Conservation (phyloP, 139 green algal genomes). For the Deuterostichococcus epilithicus region DNA sequence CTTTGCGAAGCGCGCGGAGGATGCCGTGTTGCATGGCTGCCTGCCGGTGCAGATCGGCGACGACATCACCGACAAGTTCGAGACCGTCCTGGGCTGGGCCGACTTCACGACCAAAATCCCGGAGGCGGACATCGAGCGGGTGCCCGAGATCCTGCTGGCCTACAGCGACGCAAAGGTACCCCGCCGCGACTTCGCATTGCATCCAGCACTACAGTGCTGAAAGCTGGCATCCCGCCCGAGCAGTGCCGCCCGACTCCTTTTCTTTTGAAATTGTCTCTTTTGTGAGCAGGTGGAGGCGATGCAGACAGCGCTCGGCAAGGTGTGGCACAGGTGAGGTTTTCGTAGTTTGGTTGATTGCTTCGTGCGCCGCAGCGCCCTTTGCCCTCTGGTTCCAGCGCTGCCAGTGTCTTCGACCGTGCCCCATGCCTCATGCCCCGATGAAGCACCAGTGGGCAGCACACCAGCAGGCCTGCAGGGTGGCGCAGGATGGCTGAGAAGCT, state of each 20-base stretch:
- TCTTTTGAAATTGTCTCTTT: too few relatives aligned
- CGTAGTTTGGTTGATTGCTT: too few relatives aligned
- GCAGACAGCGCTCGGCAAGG: background rate
- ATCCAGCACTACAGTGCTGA: slow-evolving; percentile 11
- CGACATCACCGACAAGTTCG: slow-evolving; percentile 26
- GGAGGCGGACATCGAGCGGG: slow-evolving; percentile 23
- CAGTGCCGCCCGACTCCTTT: too few relatives aligned
- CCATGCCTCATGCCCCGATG: too few relatives aligned
- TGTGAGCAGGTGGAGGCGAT: background rate
- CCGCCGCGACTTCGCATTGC: slow-evolving; percentile 40
- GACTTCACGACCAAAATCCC: slow-evolving; percentile 23
- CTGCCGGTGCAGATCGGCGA: slow-evolving; percentile 61
- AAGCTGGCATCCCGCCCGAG: too few relatives aligned
- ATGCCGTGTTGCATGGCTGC: slow-evolving; percentile 67
- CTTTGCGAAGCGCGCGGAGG: slow-evolving; percentile 51
- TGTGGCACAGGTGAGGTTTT: background rate
- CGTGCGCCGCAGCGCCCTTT: too few relatives aligned
- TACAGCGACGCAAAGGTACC: slow-evolving; percentile 19
- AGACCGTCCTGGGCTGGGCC: slow-evolving; percentile 20
- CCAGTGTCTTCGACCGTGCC: too few relatives aligned
- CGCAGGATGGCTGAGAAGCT: too few relatives aligned
- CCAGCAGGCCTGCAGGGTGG: too few relatives aligned
- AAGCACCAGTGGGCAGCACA: too few relatives aligned
- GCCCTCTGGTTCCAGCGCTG: too few relatives aligned
- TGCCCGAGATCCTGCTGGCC: slow-evolving; percentile 43